These are phyloP conservation scores for Lipomyces spencermartinsiae DNA, from an alignment of 805 yeast species.

Conservation along the genomic window DNA sequence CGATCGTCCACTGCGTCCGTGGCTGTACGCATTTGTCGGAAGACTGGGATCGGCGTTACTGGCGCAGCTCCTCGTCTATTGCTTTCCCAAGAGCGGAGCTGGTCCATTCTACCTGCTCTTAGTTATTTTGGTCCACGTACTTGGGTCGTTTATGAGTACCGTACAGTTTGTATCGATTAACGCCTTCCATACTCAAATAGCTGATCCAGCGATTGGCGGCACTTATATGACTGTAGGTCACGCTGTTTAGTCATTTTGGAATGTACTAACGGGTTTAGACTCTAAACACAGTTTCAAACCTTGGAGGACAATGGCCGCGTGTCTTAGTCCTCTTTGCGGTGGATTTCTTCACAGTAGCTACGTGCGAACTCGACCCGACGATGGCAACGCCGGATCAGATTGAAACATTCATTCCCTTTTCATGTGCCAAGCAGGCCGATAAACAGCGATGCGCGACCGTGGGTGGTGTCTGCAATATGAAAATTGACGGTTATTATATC, in stretches of 20 bases:
- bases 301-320: constrained; percentile 98
- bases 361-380: constrained; percentile 53
- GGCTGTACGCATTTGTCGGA: constrained; percentile 88
- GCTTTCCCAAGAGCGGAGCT: constrained; percentile 65
- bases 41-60: constrained; percentile 74
- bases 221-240: constrained; percentile 81
- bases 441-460: constrained; percentile 58
- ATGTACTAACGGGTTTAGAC: constrained; percentile 48
- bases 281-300: constrained; percentile 84
- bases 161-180: constrained; percentile 93
- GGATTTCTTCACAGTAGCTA: constrained; percentile 73
- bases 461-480: constrained; percentile 62
- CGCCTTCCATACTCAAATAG: constrained; percentile 93
- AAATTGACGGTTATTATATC: constrained; percentile 82
- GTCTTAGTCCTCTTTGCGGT: constrained; percentile 79
- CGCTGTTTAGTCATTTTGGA: neutral
- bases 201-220: constrained; percentile 96
- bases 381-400: constrained; percentile 31
- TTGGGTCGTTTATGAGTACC: constrained; percentile 91
- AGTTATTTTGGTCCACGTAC: constrained; percentile 80
- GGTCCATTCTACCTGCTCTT: constrained; percentile 67
- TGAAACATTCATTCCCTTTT: constrained; percentile 37
- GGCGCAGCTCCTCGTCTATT: constrained; percentile 74
- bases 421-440: constrained; percentile 49
- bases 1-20: constrained; percentile 70